Evolutionary conservation across 768 basidiomycete species (phyloP).

Genomic region (Tulasnella sp.): DNA sequence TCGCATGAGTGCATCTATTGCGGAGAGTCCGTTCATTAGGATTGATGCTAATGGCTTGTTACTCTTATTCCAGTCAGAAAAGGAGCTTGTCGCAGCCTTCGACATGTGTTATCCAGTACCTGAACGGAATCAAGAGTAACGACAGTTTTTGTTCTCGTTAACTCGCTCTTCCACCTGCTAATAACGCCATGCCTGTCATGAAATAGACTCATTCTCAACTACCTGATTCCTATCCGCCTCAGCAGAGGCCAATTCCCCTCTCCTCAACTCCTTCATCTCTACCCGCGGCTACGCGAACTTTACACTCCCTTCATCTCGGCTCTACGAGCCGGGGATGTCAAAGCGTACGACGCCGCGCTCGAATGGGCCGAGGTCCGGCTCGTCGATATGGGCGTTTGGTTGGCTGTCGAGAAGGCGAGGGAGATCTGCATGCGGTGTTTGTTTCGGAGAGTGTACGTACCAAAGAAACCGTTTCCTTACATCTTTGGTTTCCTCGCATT

Average conservation of each 20-base stretch:
- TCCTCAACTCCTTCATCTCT: conserved; percentile 52
- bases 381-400: conserved; percentile 77
- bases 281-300: conserved; percentile 59
- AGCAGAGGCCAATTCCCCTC: conserved; percentile 82
- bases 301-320: conserved; percentile 75
- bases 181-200: not conserved
- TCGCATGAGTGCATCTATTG: no score
- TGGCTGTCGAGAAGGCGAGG: conserved; percentile 78
- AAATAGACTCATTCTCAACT: conserved; percentile 75
- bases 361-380: conserved; percentile 52
- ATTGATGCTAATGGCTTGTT: not conserved
- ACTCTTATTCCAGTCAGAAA: conserved; percentile 52
- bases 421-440: conserved; percentile 78
- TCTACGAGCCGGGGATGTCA: conserved; percentile 65
- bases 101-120: conserved; percentile 66
- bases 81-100: conserved; percentile 79
- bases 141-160: conserved; percentile 24
- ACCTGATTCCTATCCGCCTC: conserved; percentile 81
- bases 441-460: conserved; percentile 44
- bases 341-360: conserved; percentile 70
- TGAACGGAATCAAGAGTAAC: conserved; percentile 73
- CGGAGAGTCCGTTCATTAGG: conserved; percentile 9
- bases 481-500: not conserved
- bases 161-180: not conserved
- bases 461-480: not conserved